A percentile compares a stretch with the other conserved stretches of the same genome.
phyloP scores from a whole-genome alignment of 106 monocot species.

The Iris macrosiphon region DNA sequence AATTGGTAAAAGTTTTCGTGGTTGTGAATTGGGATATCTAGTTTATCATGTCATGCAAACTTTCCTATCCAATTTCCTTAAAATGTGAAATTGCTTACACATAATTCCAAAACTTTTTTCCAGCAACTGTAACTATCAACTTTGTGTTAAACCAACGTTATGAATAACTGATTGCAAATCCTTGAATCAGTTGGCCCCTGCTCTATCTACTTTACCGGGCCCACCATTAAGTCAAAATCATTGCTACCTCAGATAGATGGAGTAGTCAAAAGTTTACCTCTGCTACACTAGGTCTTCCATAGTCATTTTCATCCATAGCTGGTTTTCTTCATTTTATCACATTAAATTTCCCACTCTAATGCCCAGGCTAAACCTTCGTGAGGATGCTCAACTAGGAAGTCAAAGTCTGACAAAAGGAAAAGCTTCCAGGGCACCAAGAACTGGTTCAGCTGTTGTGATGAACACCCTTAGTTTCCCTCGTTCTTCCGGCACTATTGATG shows the following conservation, averaged over 20 bases:
- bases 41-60: too few species aligned
- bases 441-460: conserved; percentile 35
- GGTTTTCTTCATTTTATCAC: not conserved
- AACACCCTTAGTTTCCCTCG: conserved; percentile 40
- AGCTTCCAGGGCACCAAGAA: conserved; percentile 60
- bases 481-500: conserved; percentile 39
- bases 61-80: too few species aligned
- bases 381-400: conserved; percentile 51
- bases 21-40: not conserved
- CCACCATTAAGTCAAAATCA: not conserved
- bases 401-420: conserved; percentile 63
- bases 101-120: too few species aligned
- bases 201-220: too few species aligned
- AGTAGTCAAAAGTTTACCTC: not conserved
- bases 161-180: too few species aligned
- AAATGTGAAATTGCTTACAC: too few species aligned
- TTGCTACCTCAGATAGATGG: not conserved
- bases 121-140: too few species aligned
- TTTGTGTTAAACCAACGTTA: too few species aligned
- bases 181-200: too few species aligned
- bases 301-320: not conserved
- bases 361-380: conserved; percentile 41
- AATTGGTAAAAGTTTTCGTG: too few species aligned
- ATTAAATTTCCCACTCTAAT: not conserved
- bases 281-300: too few species aligned